phyloP scores from a whole-genome alignment of 306 rosid species.

The Canavalia gladiata region DNA sequence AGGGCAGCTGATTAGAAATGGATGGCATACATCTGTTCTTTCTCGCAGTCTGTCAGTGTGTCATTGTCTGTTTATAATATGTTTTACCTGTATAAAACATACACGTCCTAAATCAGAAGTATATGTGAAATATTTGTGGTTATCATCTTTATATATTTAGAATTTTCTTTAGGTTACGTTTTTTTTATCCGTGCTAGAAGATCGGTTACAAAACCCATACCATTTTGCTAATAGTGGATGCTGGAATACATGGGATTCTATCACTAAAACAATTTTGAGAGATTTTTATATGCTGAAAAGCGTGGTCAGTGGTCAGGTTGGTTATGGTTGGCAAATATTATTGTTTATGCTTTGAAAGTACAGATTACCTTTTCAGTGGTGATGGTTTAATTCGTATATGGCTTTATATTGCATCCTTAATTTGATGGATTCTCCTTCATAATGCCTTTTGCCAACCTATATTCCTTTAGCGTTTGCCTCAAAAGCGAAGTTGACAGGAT shows the following conservation, averaged over 20 bases:
- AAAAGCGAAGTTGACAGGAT: constrained; percentile 38
- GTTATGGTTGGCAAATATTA: constrained; percentile 64
- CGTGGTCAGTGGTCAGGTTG: constrained; percentile 50
- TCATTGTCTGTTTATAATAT: neutral
- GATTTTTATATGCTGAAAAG: constrained; percentile 40
- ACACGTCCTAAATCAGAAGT: neutral
- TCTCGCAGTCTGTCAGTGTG: neutral
- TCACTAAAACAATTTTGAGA: constrained; percentile 12
- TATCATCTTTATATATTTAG: neutral
- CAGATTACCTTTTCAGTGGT: constrained; percentile 69
- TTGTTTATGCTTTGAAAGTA: constrained; percentile 65
- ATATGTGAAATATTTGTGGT: neutral
- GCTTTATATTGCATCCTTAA: constrained; percentile 27
- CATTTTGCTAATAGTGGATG: constrained; percentile 16
- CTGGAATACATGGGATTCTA: constrained; percentile 30
- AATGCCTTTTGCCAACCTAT: constrained; percentile 42
- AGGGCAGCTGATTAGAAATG: neutral
- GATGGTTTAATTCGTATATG: constrained; percentile 45
- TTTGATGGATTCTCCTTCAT: constrained; percentile 48
- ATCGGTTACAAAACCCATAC: constrained; percentile 36
- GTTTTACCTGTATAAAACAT: neutral
- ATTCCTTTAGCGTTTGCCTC: constrained; percentile 43
- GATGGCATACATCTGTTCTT: constrained; percentile 10
- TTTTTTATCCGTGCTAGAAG: constrained; percentile 22
- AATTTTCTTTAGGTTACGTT: constrained; percentile 11